Conservation (phyloP, 2,329 filamentous ascomycete species). For the Epichloe sylvatica region DNA sequence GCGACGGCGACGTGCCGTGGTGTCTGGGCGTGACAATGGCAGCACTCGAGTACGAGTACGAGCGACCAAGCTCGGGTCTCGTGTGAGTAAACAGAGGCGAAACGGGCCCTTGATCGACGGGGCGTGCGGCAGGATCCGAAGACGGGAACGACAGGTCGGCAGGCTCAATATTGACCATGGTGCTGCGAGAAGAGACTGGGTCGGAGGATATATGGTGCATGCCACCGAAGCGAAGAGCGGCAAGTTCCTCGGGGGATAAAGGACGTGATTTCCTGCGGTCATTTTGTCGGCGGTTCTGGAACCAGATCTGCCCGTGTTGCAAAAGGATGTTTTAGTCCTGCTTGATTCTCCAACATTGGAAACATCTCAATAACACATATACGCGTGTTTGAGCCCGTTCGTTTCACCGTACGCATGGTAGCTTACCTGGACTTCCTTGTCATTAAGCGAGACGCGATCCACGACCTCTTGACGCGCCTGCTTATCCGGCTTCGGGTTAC, state of each 20-base stretch:
- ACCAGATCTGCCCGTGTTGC: slow-evolving; percentile 68
- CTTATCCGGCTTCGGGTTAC: slow-evolving; percentile 86
- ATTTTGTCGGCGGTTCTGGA: slow-evolving; percentile 89
- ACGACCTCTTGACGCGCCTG: slow-evolving; percentile 73
- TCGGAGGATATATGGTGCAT: slow-evolving; percentile 39
- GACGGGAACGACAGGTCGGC: slow-evolving; percentile 14
- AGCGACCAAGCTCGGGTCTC: slow-evolving; percentile 4
- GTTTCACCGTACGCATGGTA: neutral
- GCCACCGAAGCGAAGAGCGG: slow-evolving; percentile 41
- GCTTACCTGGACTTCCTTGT: slow-evolving; percentile 91
- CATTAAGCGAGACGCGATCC: slow-evolving; percentile 70
- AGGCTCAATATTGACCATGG: slow-evolving; percentile 11
- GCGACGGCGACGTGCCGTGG: slow-evolving; percentile 6
- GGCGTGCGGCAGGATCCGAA: slow-evolving; percentile 16
- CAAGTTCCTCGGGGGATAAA: slow-evolving; percentile 61
- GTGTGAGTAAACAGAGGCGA: slow-evolving; percentile 9
- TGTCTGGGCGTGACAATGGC: slow-evolving; percentile 14
- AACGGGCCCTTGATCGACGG: slow-evolving; percentile 11
- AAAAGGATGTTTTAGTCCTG: neutral
- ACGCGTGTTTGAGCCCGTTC: neutral
- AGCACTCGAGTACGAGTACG: slow-evolving; percentile 10
- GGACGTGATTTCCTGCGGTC: slow-evolving; percentile 80
- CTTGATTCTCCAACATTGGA: neutral
- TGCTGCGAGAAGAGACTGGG: slow-evolving; percentile 17
- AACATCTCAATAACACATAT: neutral